Evolutionary conservation across 352 stramenopile species (phyloP).

Genomic region (Globisporangium polare): DNA sequence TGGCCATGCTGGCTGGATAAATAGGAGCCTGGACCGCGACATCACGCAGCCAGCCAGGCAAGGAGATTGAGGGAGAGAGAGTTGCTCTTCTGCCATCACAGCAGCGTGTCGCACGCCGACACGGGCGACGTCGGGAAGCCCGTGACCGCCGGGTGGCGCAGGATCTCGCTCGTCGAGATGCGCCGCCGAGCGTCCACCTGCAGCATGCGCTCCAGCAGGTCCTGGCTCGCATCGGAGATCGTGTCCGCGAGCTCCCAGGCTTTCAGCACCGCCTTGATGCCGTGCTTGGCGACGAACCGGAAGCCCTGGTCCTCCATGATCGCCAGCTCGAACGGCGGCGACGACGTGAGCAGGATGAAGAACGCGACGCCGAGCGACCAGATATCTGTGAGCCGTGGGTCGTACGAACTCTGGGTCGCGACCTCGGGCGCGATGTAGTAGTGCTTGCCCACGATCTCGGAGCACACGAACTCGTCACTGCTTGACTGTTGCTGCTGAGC

Average conservation of each 20-base stretch:
- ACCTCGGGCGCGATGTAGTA: conserved; percentile 98
- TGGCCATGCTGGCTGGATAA: conserved; percentile 7
- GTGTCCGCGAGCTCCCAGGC: conserved; percentile 46
- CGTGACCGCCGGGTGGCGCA: conserved; percentile 52
- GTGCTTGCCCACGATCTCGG: conserved; percentile 86
- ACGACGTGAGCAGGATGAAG: conserved; percentile 93
- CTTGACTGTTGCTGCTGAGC: conserved; percentile 37
- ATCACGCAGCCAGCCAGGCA: conserved; percentile 1
- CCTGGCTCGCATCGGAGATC: conserved; percentile 48
- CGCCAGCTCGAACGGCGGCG: conserved; percentile 90
- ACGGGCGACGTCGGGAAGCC: conserved; percentile 11
- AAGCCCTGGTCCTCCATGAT: conserved; percentile 84
- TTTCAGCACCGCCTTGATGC: conserved; percentile 68
- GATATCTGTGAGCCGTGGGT: conserved; percentile 91
- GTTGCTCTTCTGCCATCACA: neutral
- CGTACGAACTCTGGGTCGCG: conserved; percentile 73
- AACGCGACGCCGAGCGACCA: conserved; percentile 92
- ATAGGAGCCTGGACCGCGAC: neutral
- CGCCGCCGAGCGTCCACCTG: conserved; percentile 48
- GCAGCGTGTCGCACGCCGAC: conserved; percentile 6
- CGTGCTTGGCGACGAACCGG: conserved; percentile 74
- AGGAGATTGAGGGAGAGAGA: neutral
- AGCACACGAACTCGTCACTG: conserved; percentile 39
- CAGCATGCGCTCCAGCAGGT: conserved; percentile 80
- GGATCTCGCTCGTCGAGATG: conserved; percentile 59